phyloP scores from a whole-genome alignment of 495 filamentous ascomycete genomes.

The Aspergillus steynii region DNA sequence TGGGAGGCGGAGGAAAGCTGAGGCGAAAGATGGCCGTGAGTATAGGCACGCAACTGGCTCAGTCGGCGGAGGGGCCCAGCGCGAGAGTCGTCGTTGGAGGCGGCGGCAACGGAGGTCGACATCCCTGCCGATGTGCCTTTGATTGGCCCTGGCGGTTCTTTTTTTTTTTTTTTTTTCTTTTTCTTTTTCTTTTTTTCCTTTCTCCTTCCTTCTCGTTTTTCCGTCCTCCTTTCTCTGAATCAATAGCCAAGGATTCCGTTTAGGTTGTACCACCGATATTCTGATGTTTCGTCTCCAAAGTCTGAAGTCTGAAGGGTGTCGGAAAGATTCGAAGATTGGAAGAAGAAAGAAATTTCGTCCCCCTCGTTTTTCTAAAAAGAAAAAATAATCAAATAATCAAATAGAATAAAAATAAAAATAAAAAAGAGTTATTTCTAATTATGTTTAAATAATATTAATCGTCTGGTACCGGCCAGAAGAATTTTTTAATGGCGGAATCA shows the following conservation, averaged over 20 bases:
- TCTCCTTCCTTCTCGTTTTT: neutral
- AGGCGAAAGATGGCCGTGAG: conserved; percentile 59
- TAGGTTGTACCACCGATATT: neutral
- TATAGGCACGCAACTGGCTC: conserved; percentile 73
- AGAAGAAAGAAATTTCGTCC: neutral
- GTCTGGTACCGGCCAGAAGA: neutral
- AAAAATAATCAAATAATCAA: conserved; percentile 3
- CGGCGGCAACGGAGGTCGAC: conserved; percentile 43
- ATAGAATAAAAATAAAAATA: conserved; percentile 1
- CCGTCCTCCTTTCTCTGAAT: neutral
- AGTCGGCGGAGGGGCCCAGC: conserved; percentile 68
- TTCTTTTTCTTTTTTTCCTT: neutral
- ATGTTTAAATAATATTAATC: neutral
- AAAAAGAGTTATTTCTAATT: neutral
- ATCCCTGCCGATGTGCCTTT: conserved; percentile 23
- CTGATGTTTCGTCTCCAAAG: neutral
- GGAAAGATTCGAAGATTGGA: neutral
- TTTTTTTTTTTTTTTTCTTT: neutral
- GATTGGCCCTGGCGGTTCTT: neutral
- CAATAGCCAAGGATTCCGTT: neutral
- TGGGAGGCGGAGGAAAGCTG: conserved; percentile 37
- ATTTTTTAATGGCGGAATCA: neutral
- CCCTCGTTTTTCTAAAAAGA: neutral
- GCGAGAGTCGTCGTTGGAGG: conserved; percentile 41
- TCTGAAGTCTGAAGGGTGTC: no score